Base-by-base conservation (phyloP, 2,329 filamentous ascomycete species). In the Beauveria bassiana region DNA sequence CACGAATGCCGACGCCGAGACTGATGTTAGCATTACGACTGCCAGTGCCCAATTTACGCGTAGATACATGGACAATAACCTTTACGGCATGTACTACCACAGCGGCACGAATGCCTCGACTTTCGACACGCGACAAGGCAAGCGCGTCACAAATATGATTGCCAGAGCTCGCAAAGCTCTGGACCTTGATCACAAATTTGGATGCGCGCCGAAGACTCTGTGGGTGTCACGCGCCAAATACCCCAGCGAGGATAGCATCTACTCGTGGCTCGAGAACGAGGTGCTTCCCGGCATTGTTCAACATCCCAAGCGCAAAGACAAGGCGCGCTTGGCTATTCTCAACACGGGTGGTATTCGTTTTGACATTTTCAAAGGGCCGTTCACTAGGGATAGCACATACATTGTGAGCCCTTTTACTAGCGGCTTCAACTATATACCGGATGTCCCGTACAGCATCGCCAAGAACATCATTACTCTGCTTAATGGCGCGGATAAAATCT, bases 291-390 rank as follows among this genome's bases (percentile, higher is more conserved):
- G 83, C 49, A 76, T 87, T 2, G 75, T 92, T 38, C 75, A 77
- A 61, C 86, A 85, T 61, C 70, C 82, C 46, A 75, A 80, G 38
- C 80, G 87, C 4, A 78, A 81, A 26, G 80, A 86, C 61, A 79
- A 82, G 46, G 81, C 91, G 10, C 82, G 85, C 7, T 76, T 98
- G 12, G 86, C 88, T 34, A 84, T 98, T 56, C 80, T 90, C 61
- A 99, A 99, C 74, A 96, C 91, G 0, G 95, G 95, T 28, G 90
- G 90, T 3, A 86, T 99, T 66, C 89, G 95, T 50, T 99, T 98
- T 73, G 95, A 99, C 72, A 90, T 99, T 64, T 96, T 97, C 80
- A 86, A 93, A 72, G 95, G 95, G 0, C 79, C 87, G 0, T 98
- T 98, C 70, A 98, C 95, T 0, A 85, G 86, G 45, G 95, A 99